A percentile compares a stretch with the other conserved stretches of the same genome.
phyloP scores from a whole-genome alignment of 805 yeast species.

The Candida ipomoeae region DNA sequence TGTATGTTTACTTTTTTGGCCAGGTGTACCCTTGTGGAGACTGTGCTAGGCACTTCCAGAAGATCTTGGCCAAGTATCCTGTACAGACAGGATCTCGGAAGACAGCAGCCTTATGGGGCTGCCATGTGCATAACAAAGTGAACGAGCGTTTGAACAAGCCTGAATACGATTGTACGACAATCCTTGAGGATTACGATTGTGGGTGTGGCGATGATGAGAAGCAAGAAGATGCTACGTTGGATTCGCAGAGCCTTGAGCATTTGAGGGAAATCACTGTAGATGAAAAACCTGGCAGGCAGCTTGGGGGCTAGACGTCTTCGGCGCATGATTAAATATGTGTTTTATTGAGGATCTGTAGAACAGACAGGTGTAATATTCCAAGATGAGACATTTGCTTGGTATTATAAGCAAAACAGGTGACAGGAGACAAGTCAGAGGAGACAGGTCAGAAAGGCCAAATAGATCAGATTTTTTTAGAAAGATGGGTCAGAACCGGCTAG shows the following conservation, averaged over 20 bases:
- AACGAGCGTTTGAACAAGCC: slow-evolving; percentile 27
- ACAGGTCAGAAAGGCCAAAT: no score
- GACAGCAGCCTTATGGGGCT: slow-evolving; percentile 94
- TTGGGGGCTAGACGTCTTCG: slow-evolving; percentile 26
- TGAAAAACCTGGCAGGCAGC: slow-evolving; percentile 45
- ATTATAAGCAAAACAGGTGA: no score
- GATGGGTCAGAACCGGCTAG: no score
- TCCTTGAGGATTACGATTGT: slow-evolving; percentile 90
- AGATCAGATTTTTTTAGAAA: no score
- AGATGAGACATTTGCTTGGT: no score
- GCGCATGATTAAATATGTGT: neutral
- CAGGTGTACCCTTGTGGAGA: slow-evolving; percentile 97
- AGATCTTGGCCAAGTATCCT: slow-evolving; percentile 65
- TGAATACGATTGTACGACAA: slow-evolving; percentile 77
- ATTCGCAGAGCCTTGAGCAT: slow-evolving; percentile 32
- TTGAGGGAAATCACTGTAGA: slow-evolving; percentile 42
- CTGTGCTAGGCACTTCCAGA: slow-evolving; percentile 87
- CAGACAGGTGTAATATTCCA: neutral
- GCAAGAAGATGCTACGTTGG: slow-evolving; percentile 40
- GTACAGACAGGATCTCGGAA: slow-evolving; percentile 77
- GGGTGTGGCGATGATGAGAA: slow-evolving; percentile 85
- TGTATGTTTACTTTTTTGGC: slow-evolving; percentile 70
- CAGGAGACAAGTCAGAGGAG: no score
- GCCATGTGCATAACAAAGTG: slow-evolving; percentile 45
- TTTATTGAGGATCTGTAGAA: neutral